These are phyloP conservation scores for Mallotus nudiflorus DNA, from an alignment of 345 rosid genomes.

Conservation along the genomic window DNA sequence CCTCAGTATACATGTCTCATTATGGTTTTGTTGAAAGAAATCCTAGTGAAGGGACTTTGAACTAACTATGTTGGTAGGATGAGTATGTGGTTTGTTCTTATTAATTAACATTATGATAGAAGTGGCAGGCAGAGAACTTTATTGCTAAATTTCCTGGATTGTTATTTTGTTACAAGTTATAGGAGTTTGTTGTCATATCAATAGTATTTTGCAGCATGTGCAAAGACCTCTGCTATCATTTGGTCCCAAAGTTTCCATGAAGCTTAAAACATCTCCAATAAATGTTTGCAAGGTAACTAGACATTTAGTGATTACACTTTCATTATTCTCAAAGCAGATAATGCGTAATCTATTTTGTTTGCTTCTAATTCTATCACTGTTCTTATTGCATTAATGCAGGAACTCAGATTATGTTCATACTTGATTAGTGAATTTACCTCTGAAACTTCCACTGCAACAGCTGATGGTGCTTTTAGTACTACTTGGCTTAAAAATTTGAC, in stretches of 20 bases:
- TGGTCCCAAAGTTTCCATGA: slow-evolving; percentile 89
- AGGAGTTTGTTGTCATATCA: slow-evolving; percentile 23
- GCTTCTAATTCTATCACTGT: background rate
- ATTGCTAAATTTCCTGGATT: background rate
- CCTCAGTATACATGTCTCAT: background rate
- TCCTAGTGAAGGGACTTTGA: background rate
- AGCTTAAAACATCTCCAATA: slow-evolving; percentile 78
- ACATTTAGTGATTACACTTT: slow-evolving; percentile 8
- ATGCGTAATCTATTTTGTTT: slow-evolving; percentile 1
- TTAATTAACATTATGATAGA: slow-evolving; percentile 10
- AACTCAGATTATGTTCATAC: slow-evolving; percentile 67
- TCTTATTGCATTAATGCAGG: slow-evolving; percentile 49
- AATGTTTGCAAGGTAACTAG: slow-evolving; percentile 85
- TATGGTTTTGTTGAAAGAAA: background rate
- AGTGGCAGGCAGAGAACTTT: background rate
- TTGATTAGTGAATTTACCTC: slow-evolving; percentile 71
- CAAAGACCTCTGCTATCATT: slow-evolving; percentile 89
- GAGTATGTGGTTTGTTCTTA: background rate
- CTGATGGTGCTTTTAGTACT: slow-evolving; percentile 75
- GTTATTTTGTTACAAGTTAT: slow-evolving; percentile 3
- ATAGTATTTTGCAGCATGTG: slow-evolving; percentile 69
- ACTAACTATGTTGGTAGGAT: background rate
- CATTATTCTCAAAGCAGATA: slow-evolving; percentile 1
- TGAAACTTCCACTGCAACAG: slow-evolving; percentile 62
- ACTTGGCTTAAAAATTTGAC: slow-evolving; percentile 78